Conservation (phyloP, 371 early-diverging fungal species). For the Quaeritorhiza haematococci region DNA sequence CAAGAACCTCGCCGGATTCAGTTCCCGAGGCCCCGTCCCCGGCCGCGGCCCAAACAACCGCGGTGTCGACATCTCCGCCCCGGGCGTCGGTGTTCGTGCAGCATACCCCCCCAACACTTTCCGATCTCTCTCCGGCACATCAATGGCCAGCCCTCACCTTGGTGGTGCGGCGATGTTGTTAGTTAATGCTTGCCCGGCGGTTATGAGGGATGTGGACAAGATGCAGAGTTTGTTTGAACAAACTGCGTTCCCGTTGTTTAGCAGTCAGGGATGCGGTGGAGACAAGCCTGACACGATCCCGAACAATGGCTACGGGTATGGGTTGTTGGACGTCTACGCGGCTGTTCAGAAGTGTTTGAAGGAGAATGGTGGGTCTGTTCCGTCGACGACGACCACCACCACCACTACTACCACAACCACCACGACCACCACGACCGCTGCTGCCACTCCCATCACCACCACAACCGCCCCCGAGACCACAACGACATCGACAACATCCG, state of each 20-base stretch:
- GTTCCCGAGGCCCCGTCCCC: conserved; percentile 7
- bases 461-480: too few species aligned
- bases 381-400: too few species aligned
- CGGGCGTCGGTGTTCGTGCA: conserved; percentile 2
- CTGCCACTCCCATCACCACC: too few species aligned
- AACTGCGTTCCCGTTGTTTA: conserved; percentile 1
- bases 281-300: not conserved
- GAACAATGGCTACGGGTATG: conserved; percentile 10
- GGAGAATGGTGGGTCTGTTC: too few species aligned
- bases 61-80: conserved; percentile 5
- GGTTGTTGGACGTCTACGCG: not conserved
- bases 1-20: conserved; percentile 3
- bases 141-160: conserved; percentile 14
- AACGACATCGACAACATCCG: too few species aligned
- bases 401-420: too few species aligned
- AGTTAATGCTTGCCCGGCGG: conserved; percentile 4
- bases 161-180: conserved; percentile 7
- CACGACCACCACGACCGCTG: too few species aligned
- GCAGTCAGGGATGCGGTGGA: conserved; percentile 1
- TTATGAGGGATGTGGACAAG: conserved; percentile 4
- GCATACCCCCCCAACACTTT: conserved; percentile 4
- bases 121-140: conserved; percentile 5
- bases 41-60: not conserved
- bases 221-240: not conserved
- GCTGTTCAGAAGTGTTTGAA: too few species aligned